Evolutionary conservation across 345 rosid genomes (phyloP), one percentile per base, ranked within the genome.

Genomic region (Linum usitatissimum): DNA sequence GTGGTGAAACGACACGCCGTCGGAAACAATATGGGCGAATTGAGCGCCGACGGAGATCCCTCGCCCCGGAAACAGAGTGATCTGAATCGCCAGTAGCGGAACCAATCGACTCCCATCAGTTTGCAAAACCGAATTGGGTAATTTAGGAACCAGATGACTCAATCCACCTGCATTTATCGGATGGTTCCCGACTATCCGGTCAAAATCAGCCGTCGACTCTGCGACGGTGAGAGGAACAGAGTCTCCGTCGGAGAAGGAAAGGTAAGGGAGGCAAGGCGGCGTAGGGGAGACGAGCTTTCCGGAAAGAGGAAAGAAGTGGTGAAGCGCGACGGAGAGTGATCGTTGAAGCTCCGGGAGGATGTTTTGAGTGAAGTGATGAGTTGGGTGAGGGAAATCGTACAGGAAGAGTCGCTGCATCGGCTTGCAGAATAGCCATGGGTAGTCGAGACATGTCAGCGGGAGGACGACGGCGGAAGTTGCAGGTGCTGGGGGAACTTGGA

Each of bases 361-460:
- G 8, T 63, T 48, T 57, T 73, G 57, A 14, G 71, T 6, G 68
- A 80, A 76, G 64, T 71, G 67, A 45, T 76, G 57, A 40, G 70
- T 67, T 12, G 81, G 28, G 63, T 68, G 67, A 31, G 70, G 72
- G 61, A 63, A 72, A 49, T 56, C 66, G 19, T 71, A 77, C 78
- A 84, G 75, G 82, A 81, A 77, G 65, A 83, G 82, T 15, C 73
- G 73, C 53, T 73, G 75, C 45, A 60, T 62, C 45, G 81, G 85
- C n/a, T 72, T 18, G 69, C 67, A 73, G 68, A 76, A 68, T 4
- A 79, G 83, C 88, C 88, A 81, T 23, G 85, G 85, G n/a, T 77
- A 30, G 69, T 83, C 88, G 0, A 83, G 63, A 63, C 73, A 75
- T n/a, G 80, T 81, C 8, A 79, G 68, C 0, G 80, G 79, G 4